phyloP scores from a whole-genome alignment of 1,284 basidiomycete species.

The Neolentinus lepideus region DNA sequence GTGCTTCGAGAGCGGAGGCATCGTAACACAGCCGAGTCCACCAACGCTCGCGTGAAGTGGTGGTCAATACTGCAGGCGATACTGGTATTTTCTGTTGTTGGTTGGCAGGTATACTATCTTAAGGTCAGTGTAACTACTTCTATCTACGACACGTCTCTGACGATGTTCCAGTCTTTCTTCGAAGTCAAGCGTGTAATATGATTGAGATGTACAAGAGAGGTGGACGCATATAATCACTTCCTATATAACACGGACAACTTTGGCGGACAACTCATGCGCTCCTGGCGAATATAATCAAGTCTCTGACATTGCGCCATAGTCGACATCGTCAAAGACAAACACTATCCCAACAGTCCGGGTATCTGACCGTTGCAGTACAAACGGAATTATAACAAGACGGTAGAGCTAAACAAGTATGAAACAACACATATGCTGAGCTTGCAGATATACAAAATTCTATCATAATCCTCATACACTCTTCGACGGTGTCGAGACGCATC shows the following conservation, averaged over 20 bases:
- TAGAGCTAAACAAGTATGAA: neutral
- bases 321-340: too few species aligned
- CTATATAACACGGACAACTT: neutral
- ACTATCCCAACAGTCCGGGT: neutral
- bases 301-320: neutral
- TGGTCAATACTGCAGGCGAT: constrained; percentile 93
- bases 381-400: neutral
- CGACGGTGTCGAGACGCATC: neutral
- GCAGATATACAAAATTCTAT: neutral
- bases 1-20: constrained; percentile 91
- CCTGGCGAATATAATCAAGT: neutral
- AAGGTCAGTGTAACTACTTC: constrained; percentile 52
- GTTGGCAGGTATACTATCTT: constrained; percentile 97
- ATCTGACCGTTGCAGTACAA: neutral
- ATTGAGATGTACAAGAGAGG: constrained; percentile 8
- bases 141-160: constrained; percentile 7
- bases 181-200: constrained; percentile 92
- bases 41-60: constrained; percentile 97
- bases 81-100: constrained; percentile 86
- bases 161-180: constrained; percentile 66
- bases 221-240: neutral
- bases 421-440: neutral
- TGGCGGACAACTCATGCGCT: neutral
- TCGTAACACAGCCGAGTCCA: constrained; percentile 91
- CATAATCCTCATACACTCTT: neutral